Evolutionary conservation across 768 basidiomycete species (phyloP), one percentile per base, ranked within the genome.

Genomic region (Lactarius psammicola): DNA sequence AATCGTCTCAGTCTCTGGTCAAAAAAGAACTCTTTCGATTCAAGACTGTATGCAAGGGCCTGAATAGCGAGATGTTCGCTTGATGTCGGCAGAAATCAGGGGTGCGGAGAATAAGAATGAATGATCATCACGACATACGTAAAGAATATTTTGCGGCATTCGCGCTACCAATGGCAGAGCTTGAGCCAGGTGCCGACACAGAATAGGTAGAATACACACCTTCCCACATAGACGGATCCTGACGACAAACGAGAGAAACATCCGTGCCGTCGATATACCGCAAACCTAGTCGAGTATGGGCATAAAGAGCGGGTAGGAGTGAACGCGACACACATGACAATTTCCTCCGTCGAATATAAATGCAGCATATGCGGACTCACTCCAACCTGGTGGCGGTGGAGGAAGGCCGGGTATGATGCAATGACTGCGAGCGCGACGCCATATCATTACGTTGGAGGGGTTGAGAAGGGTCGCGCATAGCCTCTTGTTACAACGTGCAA

Each of bases 311-410:
- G 65, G 23, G 9, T 20, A 5, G 58, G n/a, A 60, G 36, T 13
- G 34, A 34, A 23, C 15, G 28, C 56, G 54, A 71, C 78, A 51
- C 63, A 88, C 85, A 72, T 82, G 81, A 68, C 89, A 91, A 2
- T 66, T 20, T 0, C 87, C 87, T 0, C 74, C 73, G 68, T 84
- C 84, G 64, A 87, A 90, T 28, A 90, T 66, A 62, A 89, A 83
- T 0, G 87, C 83, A n/a, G 85, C 86, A 72, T 85, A 88, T 0
- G 82, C 77, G 0, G 84, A 71, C 70, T 91, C 89, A 5, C 78
- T 81, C 72, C 83, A 83, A 0, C 70, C 76, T 17, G 70, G 76
- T 20, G 63, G 75, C 2, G 81, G 83, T 6, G 80, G 78, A 0
- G 82, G 85, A 11, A 85, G 74, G 7, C 78, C 71, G 1, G 9